Conservation (phyloP, 306 rosid genomes). For the Cicer arietinum region DNA sequence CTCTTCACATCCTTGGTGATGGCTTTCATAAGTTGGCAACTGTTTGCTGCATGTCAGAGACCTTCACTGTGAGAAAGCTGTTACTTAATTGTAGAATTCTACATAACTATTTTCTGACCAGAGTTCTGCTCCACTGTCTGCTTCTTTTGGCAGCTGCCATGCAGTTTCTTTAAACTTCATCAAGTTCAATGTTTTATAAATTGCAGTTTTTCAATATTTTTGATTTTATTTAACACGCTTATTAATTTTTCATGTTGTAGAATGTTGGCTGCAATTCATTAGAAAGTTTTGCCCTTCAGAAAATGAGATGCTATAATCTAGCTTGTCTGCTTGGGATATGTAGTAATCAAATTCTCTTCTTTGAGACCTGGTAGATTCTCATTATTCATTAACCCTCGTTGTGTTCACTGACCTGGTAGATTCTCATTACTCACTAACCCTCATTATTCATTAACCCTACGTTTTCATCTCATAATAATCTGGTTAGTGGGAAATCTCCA, state of each 20-base stretch:
- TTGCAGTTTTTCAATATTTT: constrained; percentile 36
- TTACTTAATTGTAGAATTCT: constrained; percentile 29
- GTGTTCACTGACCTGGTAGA: neutral
- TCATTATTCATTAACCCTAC: neutral
- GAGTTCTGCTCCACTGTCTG: constrained; percentile 38
- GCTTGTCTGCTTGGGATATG: neutral
- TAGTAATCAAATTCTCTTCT: neutral
- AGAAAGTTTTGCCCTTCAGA: constrained; percentile 40
- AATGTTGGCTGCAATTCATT: constrained; percentile 39
- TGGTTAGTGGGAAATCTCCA: too few relatives aligned
- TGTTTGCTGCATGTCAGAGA: constrained; percentile 89
- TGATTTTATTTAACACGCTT: constrained; percentile 24
- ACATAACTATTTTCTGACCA: constrained; percentile 38
- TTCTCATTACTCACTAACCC: constrained; percentile 6
- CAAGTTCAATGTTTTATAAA: constrained; percentile 33
- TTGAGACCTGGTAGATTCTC: neutral
- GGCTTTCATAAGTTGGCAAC: constrained; percentile 94
- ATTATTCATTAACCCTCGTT: neutral
- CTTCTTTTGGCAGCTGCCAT: constrained; percentile 43
- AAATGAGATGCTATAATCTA: constrained; percentile 17
- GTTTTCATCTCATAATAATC: too few relatives aligned
- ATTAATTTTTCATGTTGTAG: constrained; percentile 16
- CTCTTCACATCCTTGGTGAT: constrained; percentile 84
- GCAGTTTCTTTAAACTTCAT: constrained; percentile 40
- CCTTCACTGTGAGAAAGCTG: constrained; percentile 64